Percentiles rank a stretch among this genome's conserved stretches.
phyloP scores from a whole-genome alignment of 305 asterid species.

The Solanum chacoense region DNA sequence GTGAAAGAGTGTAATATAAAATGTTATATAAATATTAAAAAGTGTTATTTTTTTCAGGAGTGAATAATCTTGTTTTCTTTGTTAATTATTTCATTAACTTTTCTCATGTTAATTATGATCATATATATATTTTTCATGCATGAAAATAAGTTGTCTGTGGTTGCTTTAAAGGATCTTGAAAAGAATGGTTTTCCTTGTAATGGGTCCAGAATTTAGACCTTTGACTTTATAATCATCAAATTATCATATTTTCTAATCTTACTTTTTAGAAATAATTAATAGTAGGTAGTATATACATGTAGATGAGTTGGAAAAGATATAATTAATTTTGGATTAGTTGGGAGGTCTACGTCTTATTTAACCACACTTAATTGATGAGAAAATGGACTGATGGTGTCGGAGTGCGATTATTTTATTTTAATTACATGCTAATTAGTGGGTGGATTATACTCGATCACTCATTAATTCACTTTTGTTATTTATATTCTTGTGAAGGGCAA shows the following conservation, averaged over 20 bases:
- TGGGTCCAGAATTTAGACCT: background rate
- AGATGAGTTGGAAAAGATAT: background rate
- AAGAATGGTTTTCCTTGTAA: background rate
- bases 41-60: background rate
- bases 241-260: background rate
- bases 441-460: background rate
- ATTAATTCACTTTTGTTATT: background rate
- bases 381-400: background rate
- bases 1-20: no score
- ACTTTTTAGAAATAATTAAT: background rate
- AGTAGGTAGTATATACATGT: background rate
- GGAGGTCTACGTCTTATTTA: background rate
- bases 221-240: background rate
- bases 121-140: background rate
- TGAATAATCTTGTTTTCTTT: background rate
- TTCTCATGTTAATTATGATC: background rate
- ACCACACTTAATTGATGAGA: conserved; percentile 2
- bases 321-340: conserved; percentile 3
- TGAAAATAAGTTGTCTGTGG: background rate
- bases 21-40: background rate
- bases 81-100: background rate
- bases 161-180: background rate
- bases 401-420: background rate
- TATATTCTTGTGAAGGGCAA: background rate
- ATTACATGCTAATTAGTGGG: background rate